A percentile compares a stretch with the other conserved stretches of the same genome.
These are phyloP conservation scores for Iberis pinnata DNA, from an alignment of 345 rosid species.

Conservation along the genomic window DNA sequence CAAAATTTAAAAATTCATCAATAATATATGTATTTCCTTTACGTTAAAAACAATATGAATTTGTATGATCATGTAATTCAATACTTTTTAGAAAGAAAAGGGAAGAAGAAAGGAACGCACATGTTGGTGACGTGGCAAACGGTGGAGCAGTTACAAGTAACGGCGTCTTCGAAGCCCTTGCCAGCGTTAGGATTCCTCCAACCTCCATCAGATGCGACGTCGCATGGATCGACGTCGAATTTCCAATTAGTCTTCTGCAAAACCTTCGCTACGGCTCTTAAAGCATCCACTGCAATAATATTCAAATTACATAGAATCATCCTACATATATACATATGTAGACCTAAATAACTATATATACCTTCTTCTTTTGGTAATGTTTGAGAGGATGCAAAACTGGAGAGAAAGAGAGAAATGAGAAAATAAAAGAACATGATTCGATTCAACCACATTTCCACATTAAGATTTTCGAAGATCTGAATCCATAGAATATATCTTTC, in stretches of 20 bases:
- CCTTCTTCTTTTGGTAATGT: constrained; percentile 36
- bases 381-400: constrained; percentile 23
- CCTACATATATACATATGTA: too few relatives aligned
- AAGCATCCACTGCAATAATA: constrained; percentile 33
- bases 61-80: too few relatives aligned
- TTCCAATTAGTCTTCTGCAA: constrained; percentile 47
- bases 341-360: not conserved
- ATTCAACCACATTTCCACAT: constrained; percentile 20
- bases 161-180: constrained; percentile 23
- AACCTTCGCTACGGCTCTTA: constrained; percentile 35
- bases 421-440: constrained; percentile 20
- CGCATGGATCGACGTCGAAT: constrained; percentile 51
- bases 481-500: too few relatives aligned
- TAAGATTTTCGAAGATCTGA: too few relatives aligned
- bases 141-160: constrained; percentile 40
- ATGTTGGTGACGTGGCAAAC: constrained; percentile 38
- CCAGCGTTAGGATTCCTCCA: constrained; percentile 27
- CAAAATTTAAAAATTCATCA: too few relatives aligned
- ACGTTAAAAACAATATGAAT: too few relatives aligned
- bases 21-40: too few relatives aligned
- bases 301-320: not conserved
- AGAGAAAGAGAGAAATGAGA: constrained; percentile 13
- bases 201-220: constrained; percentile 19
- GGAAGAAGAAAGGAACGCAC: constrained; percentile 11
- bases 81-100: too few relatives aligned